Evolutionary conservation across 441 rosid species (phyloP).

Genomic region (Adansonia madagascariensis): DNA sequence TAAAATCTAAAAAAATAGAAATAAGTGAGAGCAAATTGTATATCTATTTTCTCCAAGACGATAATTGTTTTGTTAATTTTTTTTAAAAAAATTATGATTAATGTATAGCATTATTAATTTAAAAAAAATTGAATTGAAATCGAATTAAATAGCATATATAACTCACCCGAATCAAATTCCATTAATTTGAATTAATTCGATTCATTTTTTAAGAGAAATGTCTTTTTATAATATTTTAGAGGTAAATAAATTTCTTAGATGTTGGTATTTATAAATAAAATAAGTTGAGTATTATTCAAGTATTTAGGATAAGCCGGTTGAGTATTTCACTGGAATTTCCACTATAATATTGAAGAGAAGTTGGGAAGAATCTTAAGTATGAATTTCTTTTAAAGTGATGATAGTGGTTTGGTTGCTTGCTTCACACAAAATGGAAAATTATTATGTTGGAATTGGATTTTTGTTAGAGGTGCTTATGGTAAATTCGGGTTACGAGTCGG

Average conservation of each 20-base stretch:
- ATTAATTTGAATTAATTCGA: too few relatives aligned
- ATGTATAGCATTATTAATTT: too few relatives aligned
- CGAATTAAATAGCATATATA: too few relatives aligned
- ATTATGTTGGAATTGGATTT: background rate
- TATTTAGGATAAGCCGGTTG: background rate
- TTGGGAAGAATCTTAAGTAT: background rate
- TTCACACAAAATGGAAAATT: slow-evolving; percentile 10
- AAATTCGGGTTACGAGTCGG: too few relatives aligned
- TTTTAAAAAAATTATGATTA: too few relatives aligned
- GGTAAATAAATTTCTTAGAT: background rate
- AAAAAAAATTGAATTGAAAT: too few relatives aligned
- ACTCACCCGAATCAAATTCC: too few relatives aligned
- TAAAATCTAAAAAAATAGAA: slow-evolving; percentile 18
- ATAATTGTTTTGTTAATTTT: too few relatives aligned
- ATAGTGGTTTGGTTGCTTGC: slow-evolving; percentile 19
- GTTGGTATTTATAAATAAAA: background rate
- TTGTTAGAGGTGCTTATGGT: too few relatives aligned
- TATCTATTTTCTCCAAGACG: background rate
- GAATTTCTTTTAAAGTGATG: background rate
- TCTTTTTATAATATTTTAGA: too few relatives aligned
- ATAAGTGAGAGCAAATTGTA: slow-evolving; percentile 13
- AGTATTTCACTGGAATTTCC: background rate
- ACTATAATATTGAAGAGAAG: background rate
- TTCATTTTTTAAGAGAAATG: too few relatives aligned
- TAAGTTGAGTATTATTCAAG: slow-evolving; percentile 8